Evolutionary conservation across 2,329 filamentous ascomycete species (phyloP).

Genomic region (Colletotrichum sp.): DNA sequence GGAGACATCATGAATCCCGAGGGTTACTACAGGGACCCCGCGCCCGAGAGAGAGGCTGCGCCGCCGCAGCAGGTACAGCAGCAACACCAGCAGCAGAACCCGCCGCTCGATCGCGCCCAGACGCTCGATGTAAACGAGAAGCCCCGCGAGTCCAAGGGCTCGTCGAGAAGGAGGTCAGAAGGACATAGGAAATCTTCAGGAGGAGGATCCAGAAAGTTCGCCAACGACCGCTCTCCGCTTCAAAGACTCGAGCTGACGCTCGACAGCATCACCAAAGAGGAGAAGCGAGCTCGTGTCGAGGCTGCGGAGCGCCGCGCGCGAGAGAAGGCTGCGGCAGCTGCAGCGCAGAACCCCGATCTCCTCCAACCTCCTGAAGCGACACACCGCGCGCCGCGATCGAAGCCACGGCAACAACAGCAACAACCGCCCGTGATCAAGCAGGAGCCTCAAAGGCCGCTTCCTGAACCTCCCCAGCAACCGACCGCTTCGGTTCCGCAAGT

Average conservation of each 20-base stretch:
- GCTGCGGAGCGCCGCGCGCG: slow-evolving; percentile 79
- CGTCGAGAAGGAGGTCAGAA: slow-evolving; percentile 15
- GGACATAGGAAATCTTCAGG: slow-evolving; percentile 42
- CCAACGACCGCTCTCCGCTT: slow-evolving; percentile 85
- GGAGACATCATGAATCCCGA: slow-evolving; percentile 36
- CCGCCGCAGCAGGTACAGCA: slow-evolving; percentile 27
- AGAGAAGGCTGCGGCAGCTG: slow-evolving; percentile 53
- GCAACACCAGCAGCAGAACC: slow-evolving; percentile 24
- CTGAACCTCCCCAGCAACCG: slow-evolving; percentile 5
- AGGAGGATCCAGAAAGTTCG: slow-evolving; percentile 62
- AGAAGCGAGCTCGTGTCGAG: slow-evolving; percentile 84
- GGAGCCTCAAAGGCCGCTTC: slow-evolving; percentile 25
- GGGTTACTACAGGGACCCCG: slow-evolving; percentile 32
- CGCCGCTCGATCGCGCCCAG: slow-evolving; percentile 31
- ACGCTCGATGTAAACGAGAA: slow-evolving; percentile 30
- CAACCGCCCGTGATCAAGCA: slow-evolving; percentile 25
- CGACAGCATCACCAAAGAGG: slow-evolving; percentile 93
- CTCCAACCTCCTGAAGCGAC: slow-evolving; percentile 28
- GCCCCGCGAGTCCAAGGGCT: not conserved
- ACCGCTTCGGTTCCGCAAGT: slow-evolving; percentile 7
- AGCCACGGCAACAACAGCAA: slow-evolving; percentile 22
- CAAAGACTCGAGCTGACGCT: slow-evolving; percentile 92
- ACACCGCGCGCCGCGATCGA: slow-evolving; percentile 21
- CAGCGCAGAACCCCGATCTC: slow-evolving; percentile 34
- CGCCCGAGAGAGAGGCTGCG: slow-evolving; percentile 13